A percentile compares a stretch with the other conserved stretches of the same genome.
Evolutionary conservation across 2,329 filamentous ascomycete species (phyloP).

Genomic region (Lomentospora prolificans): DNA sequence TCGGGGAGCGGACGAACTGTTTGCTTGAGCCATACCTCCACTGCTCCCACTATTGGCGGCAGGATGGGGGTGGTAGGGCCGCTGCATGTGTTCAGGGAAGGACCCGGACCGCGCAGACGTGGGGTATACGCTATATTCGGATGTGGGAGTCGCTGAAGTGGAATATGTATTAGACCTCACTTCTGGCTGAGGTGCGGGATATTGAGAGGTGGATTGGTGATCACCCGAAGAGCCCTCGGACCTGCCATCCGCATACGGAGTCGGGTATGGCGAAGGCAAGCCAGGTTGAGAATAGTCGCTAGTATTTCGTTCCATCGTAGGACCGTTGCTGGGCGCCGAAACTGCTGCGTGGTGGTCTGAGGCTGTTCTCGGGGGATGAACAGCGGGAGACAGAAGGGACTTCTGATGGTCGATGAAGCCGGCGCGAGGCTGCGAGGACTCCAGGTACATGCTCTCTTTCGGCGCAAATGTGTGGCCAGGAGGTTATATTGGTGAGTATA

Average conservation of each 20-base stretch:
- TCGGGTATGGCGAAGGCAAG: conserved; percentile 67
- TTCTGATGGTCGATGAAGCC: conserved; percentile 8
- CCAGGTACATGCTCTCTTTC: conserved; percentile 25
- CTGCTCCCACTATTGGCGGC: conserved; percentile 61
- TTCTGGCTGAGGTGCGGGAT: conserved; percentile 67
- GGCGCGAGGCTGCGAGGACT: conserved; percentile 22
- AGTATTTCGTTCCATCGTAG: conserved; percentile 49
- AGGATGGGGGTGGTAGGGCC: conserved; percentile 70
- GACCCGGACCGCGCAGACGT: conserved; percentile 67
- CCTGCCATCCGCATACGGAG: conserved; percentile 56
- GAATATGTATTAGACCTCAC: conserved; percentile 62
- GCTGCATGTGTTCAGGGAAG: conserved; percentile 81
- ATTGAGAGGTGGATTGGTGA: conserved; percentile 87
- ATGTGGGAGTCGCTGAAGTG: conserved; percentile 72
- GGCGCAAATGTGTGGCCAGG: conserved; percentile 19
- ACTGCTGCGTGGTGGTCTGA: conserved; percentile 15
- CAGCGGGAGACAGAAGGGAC: background rate
- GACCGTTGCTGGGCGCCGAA: background rate
- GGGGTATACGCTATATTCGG: conserved; percentile 77
- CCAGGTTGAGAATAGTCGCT: conserved; percentile 79
- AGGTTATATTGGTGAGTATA: conserved; percentile 11
- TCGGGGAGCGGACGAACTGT: conserved; percentile 71
- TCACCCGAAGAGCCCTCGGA: conserved; percentile 85
- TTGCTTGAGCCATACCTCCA: conserved; percentile 89
- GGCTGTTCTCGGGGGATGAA: conserved; percentile 8